Evolutionary conservation across 257 asterid genomes (phyloP).

Genomic region (Solanum sparsipilum): DNA sequence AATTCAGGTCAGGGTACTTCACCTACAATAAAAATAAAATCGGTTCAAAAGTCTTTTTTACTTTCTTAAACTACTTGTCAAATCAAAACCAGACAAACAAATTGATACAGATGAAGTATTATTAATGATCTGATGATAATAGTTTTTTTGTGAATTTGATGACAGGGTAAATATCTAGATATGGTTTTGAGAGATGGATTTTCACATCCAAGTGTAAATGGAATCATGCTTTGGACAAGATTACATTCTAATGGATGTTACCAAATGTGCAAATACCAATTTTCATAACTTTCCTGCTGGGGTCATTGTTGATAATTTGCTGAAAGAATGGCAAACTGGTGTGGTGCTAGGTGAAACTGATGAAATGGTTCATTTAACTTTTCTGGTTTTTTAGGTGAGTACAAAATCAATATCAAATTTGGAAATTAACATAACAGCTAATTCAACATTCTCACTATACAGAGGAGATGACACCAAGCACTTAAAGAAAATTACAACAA

Average conservation of each 20-base stretch:
- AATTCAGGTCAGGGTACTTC: constrained; percentile 30
- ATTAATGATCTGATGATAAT: too few relatives aligned
- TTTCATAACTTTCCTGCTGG: too few relatives aligned
- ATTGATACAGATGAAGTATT: too few relatives aligned
- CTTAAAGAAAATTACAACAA: not conserved
- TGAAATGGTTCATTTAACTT: constrained; percentile 26
- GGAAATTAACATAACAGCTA: constrained; percentile 16
- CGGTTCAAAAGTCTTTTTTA: not conserved
- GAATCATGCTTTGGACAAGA: too few relatives aligned
- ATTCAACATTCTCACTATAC: constrained; percentile 26
- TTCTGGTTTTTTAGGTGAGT: constrained; percentile 43
- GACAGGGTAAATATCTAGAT: too few relatives aligned
- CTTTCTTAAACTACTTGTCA: not conserved
- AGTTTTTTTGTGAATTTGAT: too few relatives aligned
- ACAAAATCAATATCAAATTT: constrained; percentile 18
- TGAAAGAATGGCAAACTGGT: constrained; percentile 52
- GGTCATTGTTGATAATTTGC: constrained; percentile 10
- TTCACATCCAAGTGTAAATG: too few relatives aligned
- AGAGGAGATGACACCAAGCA: constrained; percentile 37
- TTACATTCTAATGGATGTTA: too few relatives aligned
- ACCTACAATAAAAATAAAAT: not conserved
- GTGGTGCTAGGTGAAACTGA: constrained; percentile 33
- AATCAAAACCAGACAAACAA: not conserved
- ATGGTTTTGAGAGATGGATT: too few relatives aligned
- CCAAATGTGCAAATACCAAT: too few relatives aligned